phyloP scores from a whole-genome alignment of 176 grass and related monocot genomes.

The Saccharum spontaneum region DNA sequence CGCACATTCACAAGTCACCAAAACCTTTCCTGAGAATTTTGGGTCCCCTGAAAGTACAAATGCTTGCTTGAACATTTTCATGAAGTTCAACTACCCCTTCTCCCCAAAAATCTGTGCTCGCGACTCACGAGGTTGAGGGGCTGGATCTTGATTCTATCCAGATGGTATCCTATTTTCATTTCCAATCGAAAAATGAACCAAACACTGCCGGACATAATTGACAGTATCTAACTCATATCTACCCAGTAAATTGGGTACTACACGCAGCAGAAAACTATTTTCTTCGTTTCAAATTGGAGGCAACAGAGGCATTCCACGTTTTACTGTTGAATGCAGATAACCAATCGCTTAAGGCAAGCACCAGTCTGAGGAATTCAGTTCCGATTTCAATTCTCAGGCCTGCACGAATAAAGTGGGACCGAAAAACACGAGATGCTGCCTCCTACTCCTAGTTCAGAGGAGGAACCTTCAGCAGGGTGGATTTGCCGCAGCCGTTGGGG shows the following conservation, averaged over 20 bases:
- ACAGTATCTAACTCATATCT: background rate
- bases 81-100: background rate
- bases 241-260: background rate
- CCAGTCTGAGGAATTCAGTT: background rate
- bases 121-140: background rate
- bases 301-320: background rate
- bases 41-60: background rate
- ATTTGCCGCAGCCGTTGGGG: conserved; percentile 96
- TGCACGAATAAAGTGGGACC: background rate
- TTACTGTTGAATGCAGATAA: background rate
- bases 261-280: background rate
- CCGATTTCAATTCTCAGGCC: background rate
- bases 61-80: background rate
- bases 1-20: background rate
- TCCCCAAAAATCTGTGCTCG: background rate
- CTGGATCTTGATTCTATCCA: background rate
- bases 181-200: background rate
- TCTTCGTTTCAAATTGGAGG: background rate
- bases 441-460: conserved; percentile 20
- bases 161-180: background rate
- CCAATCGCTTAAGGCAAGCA: background rate
- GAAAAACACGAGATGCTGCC: background rate
- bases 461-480: conserved; percentile 82
- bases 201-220: background rate
- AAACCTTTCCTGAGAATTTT: background rate